These are phyloP conservation scores for Rugonectria rugulosa DNA, from an alignment of 2,329 filamentous ascomycete genomes.

Conservation along the genomic window DNA sequence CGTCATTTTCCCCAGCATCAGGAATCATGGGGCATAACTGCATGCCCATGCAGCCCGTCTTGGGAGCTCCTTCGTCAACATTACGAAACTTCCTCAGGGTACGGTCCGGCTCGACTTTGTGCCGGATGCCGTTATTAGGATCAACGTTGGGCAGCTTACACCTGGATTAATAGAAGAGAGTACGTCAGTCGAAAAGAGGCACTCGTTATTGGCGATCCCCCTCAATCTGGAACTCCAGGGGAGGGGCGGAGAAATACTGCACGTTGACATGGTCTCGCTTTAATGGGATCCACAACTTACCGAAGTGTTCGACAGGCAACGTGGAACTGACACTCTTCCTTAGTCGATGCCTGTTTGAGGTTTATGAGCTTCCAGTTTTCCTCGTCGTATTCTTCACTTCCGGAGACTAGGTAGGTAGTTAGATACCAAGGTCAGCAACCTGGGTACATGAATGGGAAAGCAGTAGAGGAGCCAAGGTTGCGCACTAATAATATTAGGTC, in stretches of 20 bases:
- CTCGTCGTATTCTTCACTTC: slow-evolving; percentile 70
- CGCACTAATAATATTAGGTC: slow-evolving; percentile 74
- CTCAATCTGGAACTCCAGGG: neutral
- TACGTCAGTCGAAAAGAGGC: slow-evolving; percentile 5
- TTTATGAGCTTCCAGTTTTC: slow-evolving; percentile 72
- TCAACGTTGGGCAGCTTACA: slow-evolving; percentile 78
- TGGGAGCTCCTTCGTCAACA: slow-evolving; percentile 67
- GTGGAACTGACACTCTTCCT: slow-evolving; percentile 50
- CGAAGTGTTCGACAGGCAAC: slow-evolving; percentile 72
- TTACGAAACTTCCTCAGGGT: slow-evolving; percentile 65
- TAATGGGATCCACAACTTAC: slow-evolving; percentile 43
- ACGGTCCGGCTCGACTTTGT: slow-evolving; percentile 63
- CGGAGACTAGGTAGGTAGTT: slow-evolving; percentile 58
- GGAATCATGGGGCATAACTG: slow-evolving; percentile 67
- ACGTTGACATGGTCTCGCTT: neutral
- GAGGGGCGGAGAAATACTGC: neutral
- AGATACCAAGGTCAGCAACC: neutral
- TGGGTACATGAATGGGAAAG: neutral
- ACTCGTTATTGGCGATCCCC: neutral
- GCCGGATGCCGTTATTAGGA: slow-evolving; percentile 64
- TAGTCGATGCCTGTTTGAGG: slow-evolving; percentile 51
- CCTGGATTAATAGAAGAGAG: slow-evolving; percentile 42
- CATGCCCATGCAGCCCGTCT: slow-evolving; percentile 68
- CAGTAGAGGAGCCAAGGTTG: neutral
- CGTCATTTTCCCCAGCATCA: slow-evolving; percentile 32